Evolutionary conservation across 2,329 filamentous ascomycete genomes (phyloP).

Genomic region (Aspergillus fumigatus): DNA sequence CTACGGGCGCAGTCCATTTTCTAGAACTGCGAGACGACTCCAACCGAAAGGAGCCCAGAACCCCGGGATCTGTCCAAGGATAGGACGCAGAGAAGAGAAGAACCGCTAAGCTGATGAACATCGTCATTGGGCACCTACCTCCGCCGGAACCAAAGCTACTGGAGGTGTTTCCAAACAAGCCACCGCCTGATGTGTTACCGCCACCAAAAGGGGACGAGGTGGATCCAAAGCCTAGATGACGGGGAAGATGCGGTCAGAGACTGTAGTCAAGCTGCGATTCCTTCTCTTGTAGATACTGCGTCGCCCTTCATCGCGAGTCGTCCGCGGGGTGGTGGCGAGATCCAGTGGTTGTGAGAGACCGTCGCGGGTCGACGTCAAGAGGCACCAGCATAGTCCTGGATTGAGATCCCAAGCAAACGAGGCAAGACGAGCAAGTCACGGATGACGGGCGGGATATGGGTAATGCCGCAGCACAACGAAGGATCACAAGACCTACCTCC

Average conservation of each 20-base stretch:
- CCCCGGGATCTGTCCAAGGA: constrained; percentile 7
- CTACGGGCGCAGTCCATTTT: not conserved
- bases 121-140: constrained; percentile 35
- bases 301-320: constrained; percentile 23
- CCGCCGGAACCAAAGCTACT: constrained; percentile 39
- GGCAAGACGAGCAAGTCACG: constrained; percentile 5
- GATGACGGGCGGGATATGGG: constrained; percentile 3
- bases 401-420: not conserved
- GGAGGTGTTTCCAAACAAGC: constrained; percentile 34
- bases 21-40: not conserved
- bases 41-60: not conserved
- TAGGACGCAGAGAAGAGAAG: constrained; percentile 13
- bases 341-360: constrained; percentile 19
- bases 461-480: constrained; percentile 5
- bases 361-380: constrained; percentile 27
- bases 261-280: constrained; percentile 30
- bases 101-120: constrained; percentile 22
- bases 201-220: constrained; percentile 36
- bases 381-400: constrained; percentile 18
- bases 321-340: constrained; percentile 18
- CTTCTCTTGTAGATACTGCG: constrained; percentile 26
- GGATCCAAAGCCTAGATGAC: constrained; percentile 40
- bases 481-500: constrained; percentile 32
- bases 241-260: constrained; percentile 36
- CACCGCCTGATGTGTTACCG: constrained; percentile 27